phyloP scores from a whole-genome alignment of 108 stramenopile species.

The Fragilaria radians region DNA sequence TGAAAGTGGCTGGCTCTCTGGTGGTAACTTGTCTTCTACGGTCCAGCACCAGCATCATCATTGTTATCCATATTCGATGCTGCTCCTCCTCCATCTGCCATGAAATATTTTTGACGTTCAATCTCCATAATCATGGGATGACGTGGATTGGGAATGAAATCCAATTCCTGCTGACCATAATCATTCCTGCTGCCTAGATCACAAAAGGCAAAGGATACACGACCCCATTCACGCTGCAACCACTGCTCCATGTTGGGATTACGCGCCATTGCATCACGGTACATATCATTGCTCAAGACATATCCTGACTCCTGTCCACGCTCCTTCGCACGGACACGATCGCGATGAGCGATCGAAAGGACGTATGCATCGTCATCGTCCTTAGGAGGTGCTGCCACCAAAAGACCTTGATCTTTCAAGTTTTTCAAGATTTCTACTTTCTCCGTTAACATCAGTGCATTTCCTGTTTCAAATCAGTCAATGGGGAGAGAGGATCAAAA shows the following conservation, averaged over 20 bases:
- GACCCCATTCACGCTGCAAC: slow-evolving; percentile 36
- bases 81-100: too few relatives aligned
- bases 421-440: slow-evolving; percentile 49
- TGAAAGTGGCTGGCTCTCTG: too few relatives aligned
- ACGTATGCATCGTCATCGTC: slow-evolving; percentile 86
- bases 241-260: slow-evolving; percentile 39
- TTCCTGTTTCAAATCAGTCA: too few relatives aligned
- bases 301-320: slow-evolving; percentile 40
- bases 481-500: too few relatives aligned
- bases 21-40: too few relatives aligned
- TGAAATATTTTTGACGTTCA: slow-evolving; percentile 17
- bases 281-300: slow-evolving; percentile 74
- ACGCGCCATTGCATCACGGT: slow-evolving; percentile 68
- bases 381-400: slow-evolving; percentile 63
- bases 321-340: slow-evolving; percentile 29
- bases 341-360: slow-evolving; percentile 61
- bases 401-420: slow-evolving; percentile 40
- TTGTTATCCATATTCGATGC: too few relatives aligned
- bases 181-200: slow-evolving; percentile 61
- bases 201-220: slow-evolving; percentile 75
- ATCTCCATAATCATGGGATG: slow-evolving; percentile 59
- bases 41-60: too few relatives aligned
- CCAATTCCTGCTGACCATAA: slow-evolving; percentile 53
- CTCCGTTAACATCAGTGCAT: slow-evolving; percentile 41
- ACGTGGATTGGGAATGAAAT: slow-evolving; percentile 76